Percentiles rank a stretch among this genome's conserved stretches.
Evolutionary conservation across 2,329 filamentous ascomycete genomes (phyloP).

Genomic region (Aspergillus fumigatiaffinis): DNA sequence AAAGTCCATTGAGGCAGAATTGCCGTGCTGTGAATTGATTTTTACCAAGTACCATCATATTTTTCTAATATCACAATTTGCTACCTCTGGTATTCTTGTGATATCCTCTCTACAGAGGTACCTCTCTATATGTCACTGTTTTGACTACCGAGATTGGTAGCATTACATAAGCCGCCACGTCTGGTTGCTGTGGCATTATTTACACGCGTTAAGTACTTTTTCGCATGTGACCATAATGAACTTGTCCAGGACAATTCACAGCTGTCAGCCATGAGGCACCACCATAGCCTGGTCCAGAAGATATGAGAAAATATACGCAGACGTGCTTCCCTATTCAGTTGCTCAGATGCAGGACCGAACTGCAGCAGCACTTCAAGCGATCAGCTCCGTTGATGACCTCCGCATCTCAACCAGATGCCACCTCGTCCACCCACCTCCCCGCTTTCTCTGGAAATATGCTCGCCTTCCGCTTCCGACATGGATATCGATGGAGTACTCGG

Average conservation of each 20-base stretch:
- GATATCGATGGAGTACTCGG: conserved; percentile 26
- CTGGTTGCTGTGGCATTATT: conserved; percentile 17
- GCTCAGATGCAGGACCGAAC: conserved; percentile 19
- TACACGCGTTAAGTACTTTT: conserved; percentile 18
- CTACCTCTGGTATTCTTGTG: too few relatives aligned
- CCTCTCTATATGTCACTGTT: neutral
- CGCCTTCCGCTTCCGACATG: conserved; percentile 20
- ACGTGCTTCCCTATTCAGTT: conserved; percentile 3
- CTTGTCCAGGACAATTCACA: neutral
- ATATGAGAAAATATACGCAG: conserved; percentile 13
- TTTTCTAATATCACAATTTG: neutral
- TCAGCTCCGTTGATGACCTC: conserved; percentile 7
- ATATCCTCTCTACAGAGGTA: too few relatives aligned
- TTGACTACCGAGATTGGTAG: neutral
- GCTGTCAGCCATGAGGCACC: neutral
- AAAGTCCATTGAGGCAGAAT: neutral
- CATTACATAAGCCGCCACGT: conserved; percentile 6
- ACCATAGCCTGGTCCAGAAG: conserved; percentile 5
- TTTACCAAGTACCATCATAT: neutral
- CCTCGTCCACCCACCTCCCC: conserved; percentile 30
- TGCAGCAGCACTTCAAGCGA: conserved; percentile 15
- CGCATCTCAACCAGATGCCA: conserved; percentile 26
- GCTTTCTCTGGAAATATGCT: conserved; percentile 33
- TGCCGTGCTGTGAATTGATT: neutral
- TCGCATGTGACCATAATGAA: conserved; percentile 1